Percentiles rank a stretch among this genome's conserved stretches.
phyloP scores from a whole-genome alignment of 1,139 yeast species.

The Geotrichum klebahnii region DNA sequence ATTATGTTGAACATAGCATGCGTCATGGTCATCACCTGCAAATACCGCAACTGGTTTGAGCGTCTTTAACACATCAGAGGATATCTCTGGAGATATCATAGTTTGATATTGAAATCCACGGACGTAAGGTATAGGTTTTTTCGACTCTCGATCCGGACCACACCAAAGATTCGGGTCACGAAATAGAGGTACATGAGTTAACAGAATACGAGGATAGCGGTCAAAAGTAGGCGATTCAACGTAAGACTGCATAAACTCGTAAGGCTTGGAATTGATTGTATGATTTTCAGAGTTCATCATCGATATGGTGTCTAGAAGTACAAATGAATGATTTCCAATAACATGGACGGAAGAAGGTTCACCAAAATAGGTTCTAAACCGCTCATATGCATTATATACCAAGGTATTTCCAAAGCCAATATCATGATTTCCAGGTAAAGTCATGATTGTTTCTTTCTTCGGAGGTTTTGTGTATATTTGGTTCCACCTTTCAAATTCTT shows the following conservation, averaged over 20 bases:
- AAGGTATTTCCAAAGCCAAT: conserved; percentile 80
- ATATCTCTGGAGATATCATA: conserved; percentile 55
- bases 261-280: conserved; percentile 45
- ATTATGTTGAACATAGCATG: conserved; percentile 70
- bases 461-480: conserved; percentile 53
- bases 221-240: conserved; percentile 22
- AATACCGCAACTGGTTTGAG: conserved; percentile 66
- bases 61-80: conserved; percentile 52
- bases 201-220: conserved; percentile 58
- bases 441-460: conserved; percentile 47
- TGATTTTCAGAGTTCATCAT: conserved; percentile 51
- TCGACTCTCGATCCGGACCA: conserved; percentile 66
- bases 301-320: conserved; percentile 76
- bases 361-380: conserved; percentile 75
- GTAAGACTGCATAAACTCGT: conserved; percentile 38
- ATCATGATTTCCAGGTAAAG: conserved; percentile 92
- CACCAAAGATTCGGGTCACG: conserved; percentile 57
- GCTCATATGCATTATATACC: conserved; percentile 48
- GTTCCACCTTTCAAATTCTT: conserved; percentile 68
- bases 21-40: conserved; percentile 96
- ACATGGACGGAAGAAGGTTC: conserved; percentile 53
- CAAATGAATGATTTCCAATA: conserved; percentile 72
- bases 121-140: conserved; percentile 50
- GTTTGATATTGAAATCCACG: conserved; percentile 79
- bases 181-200: conserved; percentile 77